A percentile compares a stretch with the other conserved stretches of the same genome.
Conservation (phyloP, 2,329 filamentous ascomycete species). For the Magnaporthales sp. region DNA sequence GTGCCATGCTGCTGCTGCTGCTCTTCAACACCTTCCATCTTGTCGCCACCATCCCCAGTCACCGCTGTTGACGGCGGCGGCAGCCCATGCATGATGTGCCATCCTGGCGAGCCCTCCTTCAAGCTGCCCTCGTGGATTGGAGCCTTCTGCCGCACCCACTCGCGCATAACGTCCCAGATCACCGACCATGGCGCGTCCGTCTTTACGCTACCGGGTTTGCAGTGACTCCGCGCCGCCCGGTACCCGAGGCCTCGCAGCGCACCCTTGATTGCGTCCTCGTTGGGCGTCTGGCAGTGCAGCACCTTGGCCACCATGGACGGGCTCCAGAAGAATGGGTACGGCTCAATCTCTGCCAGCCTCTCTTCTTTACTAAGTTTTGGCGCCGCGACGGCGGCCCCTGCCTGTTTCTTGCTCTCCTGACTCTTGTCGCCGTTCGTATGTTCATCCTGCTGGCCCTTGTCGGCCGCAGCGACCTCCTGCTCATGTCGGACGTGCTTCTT, state of each 20-base stretch:
- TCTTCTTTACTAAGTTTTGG: constrained; percentile 20
- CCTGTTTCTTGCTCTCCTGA: neutral
- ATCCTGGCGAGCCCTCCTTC: constrained; percentile 62
- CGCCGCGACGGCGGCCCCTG: neutral
- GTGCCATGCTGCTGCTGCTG: constrained; percentile 24
- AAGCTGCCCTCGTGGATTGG: constrained; percentile 69
- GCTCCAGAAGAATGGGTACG: constrained; percentile 79
- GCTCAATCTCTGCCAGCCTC: constrained; percentile 58
- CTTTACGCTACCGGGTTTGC: constrained; percentile 82
- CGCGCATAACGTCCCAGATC: constrained; percentile 87
- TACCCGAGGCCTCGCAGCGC: constrained; percentile 78
- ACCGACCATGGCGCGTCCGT: constrained; percentile 86
- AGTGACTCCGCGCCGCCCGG: constrained; percentile 75
- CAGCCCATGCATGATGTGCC: constrained; percentile 17
- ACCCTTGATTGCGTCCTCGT: constrained; percentile 71
- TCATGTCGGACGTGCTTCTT: neutral
- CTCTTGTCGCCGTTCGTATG: neutral
- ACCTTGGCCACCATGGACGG: constrained; percentile 67
- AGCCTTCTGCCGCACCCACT: constrained; percentile 76
- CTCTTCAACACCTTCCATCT: constrained; percentile 47
- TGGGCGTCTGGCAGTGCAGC: constrained; percentile 70
- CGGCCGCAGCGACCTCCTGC: constrained; percentile 22
- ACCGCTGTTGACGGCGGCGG: neutral
- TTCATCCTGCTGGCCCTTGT: constrained; percentile 8
- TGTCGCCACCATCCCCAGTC: neutral